Base-by-base conservation (phyloP, 2,329 filamentous ascomycete species). In the Colletotrichum sidae region DNA sequence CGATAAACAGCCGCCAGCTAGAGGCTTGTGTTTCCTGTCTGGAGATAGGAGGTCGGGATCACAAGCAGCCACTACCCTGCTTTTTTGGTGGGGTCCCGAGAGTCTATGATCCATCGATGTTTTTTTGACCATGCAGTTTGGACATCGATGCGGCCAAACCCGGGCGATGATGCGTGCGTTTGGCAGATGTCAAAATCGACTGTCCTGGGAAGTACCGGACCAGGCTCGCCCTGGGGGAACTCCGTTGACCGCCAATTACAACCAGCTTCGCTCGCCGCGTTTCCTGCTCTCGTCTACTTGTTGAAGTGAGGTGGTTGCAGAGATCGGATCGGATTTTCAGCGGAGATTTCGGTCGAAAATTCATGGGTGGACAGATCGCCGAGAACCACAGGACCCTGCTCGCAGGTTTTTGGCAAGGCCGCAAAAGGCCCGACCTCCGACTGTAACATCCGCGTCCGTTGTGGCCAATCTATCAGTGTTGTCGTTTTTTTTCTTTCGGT, bases 81-180 rank as follows among this genome's bases (percentile, higher is more conserved):
- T 25, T n/a, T 37, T 15, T 17, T 37, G 51, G 64, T 65, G 64
- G 64, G 64, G 64, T 65, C 60, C 49, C 54, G 60, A 12, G 38
- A 65, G 60, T 67, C 64, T 67, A 67, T 67, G 64, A 67, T 67
- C 64, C 54, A 46, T 67, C 60, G 60, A 67, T 67, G 38, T 67
- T 41, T 58, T 39, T 17, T 37, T 45, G 9, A 59, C 53, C 54
- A 65, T 58, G 58, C 52, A 33, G 39, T 60, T 38, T 55, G 44
- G 12, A 64, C 10, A 67, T 67, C 54, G 60, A 67, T 67, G 60
- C 60, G 54, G 54, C 49, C 50, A 59, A 67, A 57, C 47, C 25
- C 45, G 17, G 11, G 60, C 59, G 64, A 65, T 67, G 55, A 58
- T 65, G 64, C 59, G 49, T 65, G 51, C 53, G 49, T 55, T 15